Evolutionary conservation across 768 basidiomycete species (phyloP), one percentile per base, ranked within the genome.

Genomic region (Chalciporus chontae): DNA sequence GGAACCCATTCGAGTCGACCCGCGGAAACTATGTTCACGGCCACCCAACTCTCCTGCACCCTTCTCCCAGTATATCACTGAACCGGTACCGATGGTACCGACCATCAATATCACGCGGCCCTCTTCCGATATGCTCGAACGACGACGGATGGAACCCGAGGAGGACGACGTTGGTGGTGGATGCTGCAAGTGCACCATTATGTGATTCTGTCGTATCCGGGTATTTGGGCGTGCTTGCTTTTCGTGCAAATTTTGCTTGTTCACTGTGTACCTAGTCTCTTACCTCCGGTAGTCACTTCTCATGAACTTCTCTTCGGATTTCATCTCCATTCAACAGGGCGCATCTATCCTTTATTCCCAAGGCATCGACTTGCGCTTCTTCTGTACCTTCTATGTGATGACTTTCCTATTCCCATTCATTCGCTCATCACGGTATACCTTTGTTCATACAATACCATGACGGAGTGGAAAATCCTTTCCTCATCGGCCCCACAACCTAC

Each of bases 101-200:
- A 60, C 51, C 11, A 64, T 67, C 47, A 62, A 61, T 29, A 59
- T 69, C 36, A 65, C 69, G 26, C 55, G 65, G 37, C 60, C 63
- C 36, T 65, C 69, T 44, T 41, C 54, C 10, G 69, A 71, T 18
- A 21, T 50, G 2, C 54, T 43, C 32, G 64, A 68, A 45, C 64
- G 58, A 40, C 56, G 58, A 40, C 71, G 46, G 47, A 36, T n/a
- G 34, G 56, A 57, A 44, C 65, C 59, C 38, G 55, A 62, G 34
- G 69, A 71, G 10, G 78, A 82, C 29, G 79, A 84, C 7, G 77
- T 76, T 13, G 64, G 60, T 2, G 73, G 67, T 27, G 78, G 73
- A 26, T 90, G 89, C 63, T 91, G 89, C 75, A 87, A 84, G 70
- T 91, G 89, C 70, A 71, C 87, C 58, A 77, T 91, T 66, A 91